Conservation (phyloP, 805 yeast genomes). For the Sungouiella thailandica region DNA sequence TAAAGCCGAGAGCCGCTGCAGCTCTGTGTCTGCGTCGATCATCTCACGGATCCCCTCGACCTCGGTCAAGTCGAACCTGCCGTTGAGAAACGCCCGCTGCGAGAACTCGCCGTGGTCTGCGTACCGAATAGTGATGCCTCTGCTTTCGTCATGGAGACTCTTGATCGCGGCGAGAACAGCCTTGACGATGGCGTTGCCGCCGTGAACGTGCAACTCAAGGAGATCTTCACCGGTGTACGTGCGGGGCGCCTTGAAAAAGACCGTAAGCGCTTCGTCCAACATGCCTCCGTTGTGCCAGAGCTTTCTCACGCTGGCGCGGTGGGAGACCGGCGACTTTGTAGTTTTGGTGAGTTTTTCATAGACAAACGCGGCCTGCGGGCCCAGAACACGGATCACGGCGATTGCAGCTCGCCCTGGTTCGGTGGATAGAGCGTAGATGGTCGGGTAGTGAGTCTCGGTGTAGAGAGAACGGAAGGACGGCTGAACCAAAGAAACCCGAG, state of each 20-base stretch:
- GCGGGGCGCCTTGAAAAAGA: conserved; percentile 66
- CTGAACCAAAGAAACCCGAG: too few relatives aligned
- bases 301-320: conserved; percentile 55
- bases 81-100: conserved; percentile 77
- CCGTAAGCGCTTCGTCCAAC: conserved; percentile 71
- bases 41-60: conserved; percentile 85
- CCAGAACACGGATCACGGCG: conserved; percentile 80
- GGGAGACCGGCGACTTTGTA: conserved; percentile 36
- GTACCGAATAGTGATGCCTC: conserved; percentile 50
- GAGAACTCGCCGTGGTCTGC: conserved; percentile 96
- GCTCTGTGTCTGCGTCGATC: conserved; percentile 91
- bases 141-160: conserved; percentile 41
- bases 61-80: conserved; percentile 79
- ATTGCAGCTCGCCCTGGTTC: conserved; percentile 78
- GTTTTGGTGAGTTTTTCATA: conserved; percentile 43
- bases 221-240: conserved; percentile 93
- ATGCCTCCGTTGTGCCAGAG: conserved; percentile 46
- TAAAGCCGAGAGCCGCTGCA: conserved; percentile 73
- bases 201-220: conserved; percentile 88
- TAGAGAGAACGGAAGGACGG: too few relatives aligned
- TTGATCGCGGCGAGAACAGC: conserved; percentile 64
- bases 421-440: conserved; percentile 89
- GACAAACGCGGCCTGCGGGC: conserved; percentile 51
- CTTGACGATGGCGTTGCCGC: conserved; percentile 80
- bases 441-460: conserved; percentile 43